Base-by-base conservation (phyloP, 352 stramenopile species). In the Pythium phragmiticola region DNA sequence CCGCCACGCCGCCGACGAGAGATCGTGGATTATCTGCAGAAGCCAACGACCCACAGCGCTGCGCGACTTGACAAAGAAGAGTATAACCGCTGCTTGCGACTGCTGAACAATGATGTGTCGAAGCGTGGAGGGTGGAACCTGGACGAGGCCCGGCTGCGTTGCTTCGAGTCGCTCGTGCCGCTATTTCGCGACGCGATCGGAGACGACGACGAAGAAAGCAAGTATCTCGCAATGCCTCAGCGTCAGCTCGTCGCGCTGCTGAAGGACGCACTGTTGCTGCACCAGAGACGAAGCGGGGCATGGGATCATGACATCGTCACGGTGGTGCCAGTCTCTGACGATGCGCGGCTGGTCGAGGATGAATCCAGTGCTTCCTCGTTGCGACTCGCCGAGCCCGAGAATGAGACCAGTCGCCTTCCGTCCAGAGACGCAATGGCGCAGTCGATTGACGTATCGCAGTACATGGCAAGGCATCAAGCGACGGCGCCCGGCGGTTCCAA, bases 131-230 rank as follows among this genome's bases (percentile, higher is more conserved):
- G 12, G 11, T 76, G 74, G 69, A 60, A 59, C 46, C 56, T 78
- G 23, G 59, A 75, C 9, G 62, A 76, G 41, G 72, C 67, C 14
- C 69, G 82, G 21, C 76, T 88, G 36, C 41, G 57, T 23, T 87
- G 74, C 57, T 87, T 87, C 50, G 70, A 78, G 52, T 62, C 21
- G 2, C 49, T 91, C 1, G 70, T 83, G 5, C 64, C 65, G 16
- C 52, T 85, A 26, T 84, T 88, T 48, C 79, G 82, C 53, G 70
- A 51, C 12, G 53, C 70, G 4, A 71, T 90, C 4, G 33, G 23
- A 26, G 19, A 48, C 0, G 68, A 80, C 3, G 73, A 86, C 28
- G 63, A 68, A 6, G 75, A 82, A 17, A 64, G 72, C 67, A 87
- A 84, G 65, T 89, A 89, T 54, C 46, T 77, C 43, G 45, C 17